Percentiles rank a stretch among this genome's conserved stretches.
Conservation (phyloP, 106 monocot species). For the Apostasia ramifera region DNA sequence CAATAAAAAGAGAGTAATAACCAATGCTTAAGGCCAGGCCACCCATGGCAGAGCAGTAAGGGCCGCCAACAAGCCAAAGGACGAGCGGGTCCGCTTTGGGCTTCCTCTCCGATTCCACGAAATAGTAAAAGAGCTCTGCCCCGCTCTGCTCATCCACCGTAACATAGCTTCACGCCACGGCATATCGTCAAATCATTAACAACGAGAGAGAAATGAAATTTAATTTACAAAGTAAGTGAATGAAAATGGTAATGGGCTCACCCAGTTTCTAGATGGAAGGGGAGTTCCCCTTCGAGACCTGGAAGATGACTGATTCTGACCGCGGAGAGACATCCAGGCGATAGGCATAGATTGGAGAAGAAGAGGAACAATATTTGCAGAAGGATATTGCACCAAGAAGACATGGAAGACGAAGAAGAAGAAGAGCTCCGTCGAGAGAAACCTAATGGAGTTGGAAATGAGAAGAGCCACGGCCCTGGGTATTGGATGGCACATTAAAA, state of each 20-base stretch:
- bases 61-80: slow-evolving; percentile 8
- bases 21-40: neutral
- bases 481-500: no score
- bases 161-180: neutral
- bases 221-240: no score
- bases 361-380: no score
- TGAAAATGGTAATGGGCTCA: neutral
- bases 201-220: neutral
- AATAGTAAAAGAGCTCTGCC: slow-evolving; percentile 1
- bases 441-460: no score
- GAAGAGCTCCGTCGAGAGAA: no score
- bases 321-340: neutral
- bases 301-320: slow-evolving; percentile 10
- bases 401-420: no score
- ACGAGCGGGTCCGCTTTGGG: slow-evolving; percentile 4
- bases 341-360: no score
- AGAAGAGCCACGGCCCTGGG: no score
- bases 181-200: no score
- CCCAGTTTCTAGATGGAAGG: slow-evolving; percentile 15
- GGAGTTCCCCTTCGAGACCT: slow-evolving; percentile 6
- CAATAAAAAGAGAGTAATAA: neutral
- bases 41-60: neutral
- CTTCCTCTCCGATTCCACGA: slow-evolving; percentile 1
- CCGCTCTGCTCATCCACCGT: slow-evolving; percentile 2
- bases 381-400: no score